phyloP scores from a whole-genome alignment of 2,329 filamentous ascomycete species.

The Blastomyces percursus region DNA sequence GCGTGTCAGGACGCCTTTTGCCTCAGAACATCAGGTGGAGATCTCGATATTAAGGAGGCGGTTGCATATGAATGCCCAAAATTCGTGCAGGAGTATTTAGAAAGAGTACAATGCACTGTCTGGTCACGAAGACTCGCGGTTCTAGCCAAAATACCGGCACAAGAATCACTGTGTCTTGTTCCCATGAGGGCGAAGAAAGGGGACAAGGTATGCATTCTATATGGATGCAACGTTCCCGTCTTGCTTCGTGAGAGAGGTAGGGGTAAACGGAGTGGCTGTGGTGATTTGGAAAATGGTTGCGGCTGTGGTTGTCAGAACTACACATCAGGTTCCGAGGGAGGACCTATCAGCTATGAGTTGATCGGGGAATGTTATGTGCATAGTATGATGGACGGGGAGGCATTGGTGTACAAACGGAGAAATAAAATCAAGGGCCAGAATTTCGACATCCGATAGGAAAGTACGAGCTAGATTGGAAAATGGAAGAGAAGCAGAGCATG shows the following conservation, averaged over 20 bases:
- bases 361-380: slow-evolving; percentile 13
- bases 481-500: background rate
- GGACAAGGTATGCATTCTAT: slow-evolving; percentile 1
- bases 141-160: background rate
- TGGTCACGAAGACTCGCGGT: background rate
- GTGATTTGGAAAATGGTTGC: background rate
- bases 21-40: background rate
- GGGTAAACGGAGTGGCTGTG: background rate
- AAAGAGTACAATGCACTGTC: background rate
- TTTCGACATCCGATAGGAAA: background rate
- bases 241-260: background rate
- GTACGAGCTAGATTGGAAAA: background rate
- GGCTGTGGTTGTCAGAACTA: background rate
- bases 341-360: slow-evolving; percentile 5
- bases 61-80: background rate
- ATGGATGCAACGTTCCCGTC: slow-evolving; percentile 1
- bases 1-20: background rate
- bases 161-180: background rate
- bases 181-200: background rate
- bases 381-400: slow-evolving; percentile 15
- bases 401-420: slow-evolving; percentile 1
- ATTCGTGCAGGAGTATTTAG: background rate
- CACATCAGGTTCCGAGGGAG: background rate
- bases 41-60: background rate
- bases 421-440: slow-evolving; percentile 1